A percentile compares a stretch with the other conserved stretches of the same genome.
Evolutionary conservation across 495 filamentous ascomycete genomes (phyloP).

Genomic region (Parathielavia hyrcaniae): DNA sequence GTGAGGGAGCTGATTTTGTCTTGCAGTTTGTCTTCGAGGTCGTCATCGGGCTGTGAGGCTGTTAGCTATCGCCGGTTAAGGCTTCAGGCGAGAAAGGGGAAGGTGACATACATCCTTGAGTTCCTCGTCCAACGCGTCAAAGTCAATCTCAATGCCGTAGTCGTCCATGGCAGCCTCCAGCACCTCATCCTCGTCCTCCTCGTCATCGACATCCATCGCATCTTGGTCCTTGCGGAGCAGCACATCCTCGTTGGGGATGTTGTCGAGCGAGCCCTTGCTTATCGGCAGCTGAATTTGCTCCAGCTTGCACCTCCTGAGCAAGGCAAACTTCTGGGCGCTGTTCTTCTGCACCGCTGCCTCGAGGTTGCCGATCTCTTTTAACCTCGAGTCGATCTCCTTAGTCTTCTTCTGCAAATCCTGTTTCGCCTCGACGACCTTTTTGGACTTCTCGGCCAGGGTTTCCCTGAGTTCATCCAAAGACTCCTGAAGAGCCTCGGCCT

Average conservation of each 20-base stretch:
- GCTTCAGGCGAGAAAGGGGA: not conserved
- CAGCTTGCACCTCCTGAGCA: conserved; percentile 84
- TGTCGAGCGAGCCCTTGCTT: conserved; percentile 70
- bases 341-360: conserved; percentile 80
- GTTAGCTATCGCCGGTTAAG: conserved; percentile 23
- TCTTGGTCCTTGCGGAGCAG: conserved; percentile 62
- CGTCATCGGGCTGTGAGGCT: conserved; percentile 52
- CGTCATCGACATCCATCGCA: conserved; percentile 79
- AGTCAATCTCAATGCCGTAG: conserved; percentile 90
- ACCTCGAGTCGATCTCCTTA: conserved; percentile 70
- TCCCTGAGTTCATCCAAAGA: conserved; percentile 60
- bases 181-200: conserved; percentile 56
- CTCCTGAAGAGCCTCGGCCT: conserved; percentile 69
- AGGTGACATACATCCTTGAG: conserved; percentile 60
- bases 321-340: conserved; percentile 70
- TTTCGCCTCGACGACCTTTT: conserved; percentile 75
- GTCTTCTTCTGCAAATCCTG: conserved; percentile 77
- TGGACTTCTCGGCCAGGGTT: conserved; percentile 58
- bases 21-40: conserved; percentile 70
- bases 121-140: conserved; percentile 77
- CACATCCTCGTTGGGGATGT: conserved; percentile 80
- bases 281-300: conserved; percentile 88
- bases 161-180: conserved; percentile 57
- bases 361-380: conserved; percentile 67
- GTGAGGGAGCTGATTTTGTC: conserved; percentile 70